phyloP scores from a whole-genome alignment of 1,139 yeast species.

The Yamadazyma songkhlaensis region DNA sequence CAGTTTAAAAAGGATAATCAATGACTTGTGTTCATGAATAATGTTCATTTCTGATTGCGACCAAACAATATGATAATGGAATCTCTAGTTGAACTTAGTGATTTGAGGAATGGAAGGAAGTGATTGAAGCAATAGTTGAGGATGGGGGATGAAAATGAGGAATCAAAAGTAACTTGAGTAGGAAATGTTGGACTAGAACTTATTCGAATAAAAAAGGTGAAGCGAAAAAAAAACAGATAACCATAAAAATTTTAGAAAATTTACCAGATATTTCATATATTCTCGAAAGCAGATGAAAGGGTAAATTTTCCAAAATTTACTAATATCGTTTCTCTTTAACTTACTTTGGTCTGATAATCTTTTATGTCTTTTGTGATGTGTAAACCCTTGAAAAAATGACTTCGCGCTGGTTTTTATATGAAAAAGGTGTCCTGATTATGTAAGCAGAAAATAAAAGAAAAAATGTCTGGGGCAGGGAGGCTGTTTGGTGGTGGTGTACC shows the following conservation, averaged over 20 bases:
- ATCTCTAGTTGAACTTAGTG: conserved; percentile 1
- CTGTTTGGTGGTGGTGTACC: no score
- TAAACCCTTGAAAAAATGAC: background rate
- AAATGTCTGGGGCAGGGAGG: no score
- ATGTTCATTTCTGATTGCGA: conserved; percentile 9
- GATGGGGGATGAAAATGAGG: background rate
- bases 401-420: background rate
- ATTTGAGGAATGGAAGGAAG: background rate
- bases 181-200: background rate
- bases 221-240: conserved; percentile 3
- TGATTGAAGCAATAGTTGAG: background rate
- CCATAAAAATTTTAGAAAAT: conserved; percentile 6
- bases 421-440: no score
- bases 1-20: conserved; percentile 9
- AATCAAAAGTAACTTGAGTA: background rate
- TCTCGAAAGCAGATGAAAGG: conserved; percentile 1
- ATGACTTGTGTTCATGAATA: conserved; percentile 8
- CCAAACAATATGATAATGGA: conserved; percentile 5
- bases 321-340: conserved; percentile 4
- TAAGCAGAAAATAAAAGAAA: no score
- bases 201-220: background rate
- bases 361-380: conserved; percentile 4
- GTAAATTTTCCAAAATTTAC: conserved; percentile 8
- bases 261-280: conserved; percentile 7
- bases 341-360: conserved; percentile 9